phyloP scores from a whole-genome alignment of 73 alveolate species.

The Paramecium sonneborni region DNA sequence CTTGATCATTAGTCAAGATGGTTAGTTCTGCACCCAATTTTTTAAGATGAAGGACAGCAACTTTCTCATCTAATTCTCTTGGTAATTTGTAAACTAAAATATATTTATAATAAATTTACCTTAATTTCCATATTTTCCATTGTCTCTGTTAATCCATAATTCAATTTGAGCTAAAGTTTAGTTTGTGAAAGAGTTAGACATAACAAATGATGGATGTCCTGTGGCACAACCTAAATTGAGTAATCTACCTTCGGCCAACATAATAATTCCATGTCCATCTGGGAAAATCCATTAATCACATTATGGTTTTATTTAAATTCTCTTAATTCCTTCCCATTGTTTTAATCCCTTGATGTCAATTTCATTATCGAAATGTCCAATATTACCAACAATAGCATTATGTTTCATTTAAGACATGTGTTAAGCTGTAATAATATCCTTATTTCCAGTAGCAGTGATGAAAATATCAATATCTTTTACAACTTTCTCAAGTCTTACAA shows the following conservation, averaged over 20 bases:
- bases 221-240: constrained; percentile 98
- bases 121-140: constrained; percentile 88
- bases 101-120: not conserved
- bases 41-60: constrained; percentile 90
- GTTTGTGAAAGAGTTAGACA: constrained; percentile 97
- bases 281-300: constrained; percentile 92
- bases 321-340: constrained; percentile 83
- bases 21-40: constrained; percentile 92
- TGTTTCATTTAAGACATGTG: constrained; percentile 96
- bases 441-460: constrained; percentile 96
- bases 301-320: constrained; percentile 90
- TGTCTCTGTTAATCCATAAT: constrained; percentile 86
- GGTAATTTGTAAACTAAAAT: constrained; percentile 90
- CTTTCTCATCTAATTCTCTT: constrained; percentile 91
- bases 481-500: constrained; percentile 81
- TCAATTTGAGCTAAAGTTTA: constrained; percentile 91
- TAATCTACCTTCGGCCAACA: constrained; percentile 96
- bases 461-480: constrained; percentile 89
- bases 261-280: constrained; percentile 93
- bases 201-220: constrained; percentile 97
- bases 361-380: constrained; percentile 98
- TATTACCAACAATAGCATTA: constrained; percentile 97
- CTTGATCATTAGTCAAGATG: constrained; percentile 86
- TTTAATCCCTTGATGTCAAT: constrained; percentile 93
- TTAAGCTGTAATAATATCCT: constrained; percentile 88